These are phyloP conservation scores for Penstemon barbatus DNA, from an alignment of 257 asterid genomes.

Conservation along the genomic window DNA sequence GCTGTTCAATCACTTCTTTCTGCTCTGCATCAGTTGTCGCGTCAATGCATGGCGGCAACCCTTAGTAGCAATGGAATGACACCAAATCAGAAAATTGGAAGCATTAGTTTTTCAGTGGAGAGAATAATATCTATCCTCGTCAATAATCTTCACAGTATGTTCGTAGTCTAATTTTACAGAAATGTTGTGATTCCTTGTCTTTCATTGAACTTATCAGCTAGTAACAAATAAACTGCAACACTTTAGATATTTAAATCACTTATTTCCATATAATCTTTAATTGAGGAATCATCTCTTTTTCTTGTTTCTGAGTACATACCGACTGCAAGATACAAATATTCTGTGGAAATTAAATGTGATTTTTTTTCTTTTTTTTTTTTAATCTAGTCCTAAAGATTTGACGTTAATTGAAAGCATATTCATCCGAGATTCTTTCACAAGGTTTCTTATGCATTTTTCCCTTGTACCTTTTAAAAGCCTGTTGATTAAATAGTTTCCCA, in stretches of 20 bases:
- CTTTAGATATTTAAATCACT: slow-evolving; percentile 9
- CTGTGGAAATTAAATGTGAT: slow-evolving; percentile 4
- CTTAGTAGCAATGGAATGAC: slow-evolving; percentile 67
- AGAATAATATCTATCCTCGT: slow-evolving; percentile 81
- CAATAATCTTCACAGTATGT: slow-evolving; percentile 93
- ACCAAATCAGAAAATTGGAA: slow-evolving; percentile 81
- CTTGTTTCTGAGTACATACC: slow-evolving; percentile 17
- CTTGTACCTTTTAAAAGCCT: background rate
- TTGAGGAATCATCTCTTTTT: slow-evolving; percentile 12
- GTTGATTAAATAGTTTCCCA: slow-evolving; percentile 3
- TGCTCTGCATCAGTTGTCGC: slow-evolving; percentile 84
- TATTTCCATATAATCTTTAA: slow-evolving; percentile 9
- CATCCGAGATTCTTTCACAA: slow-evolving; percentile 3
- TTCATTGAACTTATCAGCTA: slow-evolving; percentile 16
- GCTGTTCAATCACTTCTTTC: slow-evolving; percentile 94
- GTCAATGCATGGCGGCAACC: slow-evolving; percentile 69
- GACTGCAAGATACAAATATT: background rate
- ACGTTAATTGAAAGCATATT: background rate
- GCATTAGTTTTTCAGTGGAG: slow-evolving; percentile 82
- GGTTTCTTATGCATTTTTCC: slow-evolving; percentile 8
- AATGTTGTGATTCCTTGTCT: slow-evolving; percentile 28
- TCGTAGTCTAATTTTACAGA: slow-evolving; percentile 27
- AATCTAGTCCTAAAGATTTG: slow-evolving; percentile 13
- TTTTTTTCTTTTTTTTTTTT: slow-evolving; percentile 16
- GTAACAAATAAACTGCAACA: slow-evolving; percentile 18